phyloP scores from a whole-genome alignment of 2,329 filamentous ascomycete genomes.

The Colletotrichum lupini region DNA sequence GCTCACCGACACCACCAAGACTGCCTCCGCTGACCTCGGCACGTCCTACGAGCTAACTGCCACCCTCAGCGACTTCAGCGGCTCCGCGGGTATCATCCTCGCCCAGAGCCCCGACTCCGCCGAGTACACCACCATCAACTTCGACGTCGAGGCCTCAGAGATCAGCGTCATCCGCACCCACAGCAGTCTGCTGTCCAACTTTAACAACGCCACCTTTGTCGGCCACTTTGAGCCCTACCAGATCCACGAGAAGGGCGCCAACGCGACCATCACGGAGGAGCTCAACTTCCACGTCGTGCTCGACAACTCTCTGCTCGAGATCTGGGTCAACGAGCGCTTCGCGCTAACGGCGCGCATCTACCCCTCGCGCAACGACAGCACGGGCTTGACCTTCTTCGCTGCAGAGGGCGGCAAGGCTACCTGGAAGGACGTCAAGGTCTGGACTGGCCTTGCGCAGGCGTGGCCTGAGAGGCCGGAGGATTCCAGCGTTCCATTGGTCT shows the following conservation, averaged over 20 bases:
- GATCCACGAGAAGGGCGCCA: neutral
- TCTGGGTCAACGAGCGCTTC: slow-evolving; percentile 37
- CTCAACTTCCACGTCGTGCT: slow-evolving; percentile 32
- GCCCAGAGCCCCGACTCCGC: slow-evolving; percentile 34
- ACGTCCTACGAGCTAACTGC: slow-evolving; percentile 35
- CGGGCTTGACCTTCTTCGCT: slow-evolving; percentile 33
- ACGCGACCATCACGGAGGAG: slow-evolving; percentile 13
- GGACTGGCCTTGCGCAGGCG: slow-evolving; percentile 30
- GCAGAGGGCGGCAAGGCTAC: slow-evolving; percentile 17
- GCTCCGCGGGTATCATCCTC: slow-evolving; percentile 29
- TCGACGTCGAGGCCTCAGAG: slow-evolving; percentile 17
- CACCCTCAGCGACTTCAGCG: slow-evolving; percentile 24
- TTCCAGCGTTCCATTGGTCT: slow-evolving; percentile 25
- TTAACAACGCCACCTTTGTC: slow-evolving; percentile 31
- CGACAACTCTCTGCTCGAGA: slow-evolving; percentile 35
- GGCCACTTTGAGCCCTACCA: slow-evolving; percentile 35
- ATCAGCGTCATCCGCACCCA: slow-evolving; percentile 31
- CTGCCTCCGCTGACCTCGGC: slow-evolving; percentile 20
- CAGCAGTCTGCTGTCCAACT: slow-evolving; percentile 36
- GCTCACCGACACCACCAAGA: slow-evolving; percentile 12
- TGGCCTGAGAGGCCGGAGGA: slow-evolving; percentile 35
- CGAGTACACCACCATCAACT: slow-evolving; percentile 33
- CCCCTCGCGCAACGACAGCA: slow-evolving; percentile 36
- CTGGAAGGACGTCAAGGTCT: slow-evolving; percentile 32
- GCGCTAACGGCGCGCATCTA: slow-evolving; percentile 35